Percentiles rank a stretch among this genome's conserved stretches.
These are phyloP conservation scores for Linaria vulgaris DNA, from an alignment of 257 asterid genomes.

Conservation along the genomic window DNA sequence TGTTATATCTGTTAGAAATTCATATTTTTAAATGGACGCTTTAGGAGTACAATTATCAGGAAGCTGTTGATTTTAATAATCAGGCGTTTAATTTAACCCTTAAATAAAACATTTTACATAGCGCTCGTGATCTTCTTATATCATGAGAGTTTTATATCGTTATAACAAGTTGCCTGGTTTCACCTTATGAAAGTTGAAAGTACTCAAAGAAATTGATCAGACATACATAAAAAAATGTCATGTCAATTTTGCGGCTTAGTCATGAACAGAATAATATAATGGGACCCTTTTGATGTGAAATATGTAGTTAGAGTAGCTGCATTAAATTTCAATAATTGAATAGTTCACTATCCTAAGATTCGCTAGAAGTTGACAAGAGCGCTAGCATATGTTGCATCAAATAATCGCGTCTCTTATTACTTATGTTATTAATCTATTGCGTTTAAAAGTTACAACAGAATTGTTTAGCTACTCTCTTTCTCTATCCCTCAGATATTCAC, in stretches of 20 bases:
- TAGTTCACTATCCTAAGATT: conserved; percentile 32
- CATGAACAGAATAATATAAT: background rate
- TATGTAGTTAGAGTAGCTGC: conserved; percentile 18
- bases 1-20: no score
- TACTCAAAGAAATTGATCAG: no score
- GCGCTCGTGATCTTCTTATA: no score
- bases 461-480: conserved; percentile 24
- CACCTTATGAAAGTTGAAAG: conserved; percentile 3
- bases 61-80: no score
- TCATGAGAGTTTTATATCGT: no score
- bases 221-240: no score
- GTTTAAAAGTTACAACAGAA: conserved; percentile 28
- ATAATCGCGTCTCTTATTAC: background rate
- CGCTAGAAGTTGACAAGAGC: conserved; percentile 33
- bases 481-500: background rate
- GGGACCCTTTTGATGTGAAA: background rate
- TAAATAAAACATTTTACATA: no score
- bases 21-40: no score
- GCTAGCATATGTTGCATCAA: conserved; percentile 3
- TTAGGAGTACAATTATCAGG: no score
- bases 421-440: conserved; percentile 4
- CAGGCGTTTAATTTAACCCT: no score
- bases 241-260: conserved; percentile 6
- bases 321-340: conserved; percentile 2
- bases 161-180: no score